Percentiles rank a stretch among this genome's conserved stretches.
Evolutionary conservation across 108 stramenopile genomes (phyloP).

Genomic region (Cylindrotheca fusiformis): DNA sequence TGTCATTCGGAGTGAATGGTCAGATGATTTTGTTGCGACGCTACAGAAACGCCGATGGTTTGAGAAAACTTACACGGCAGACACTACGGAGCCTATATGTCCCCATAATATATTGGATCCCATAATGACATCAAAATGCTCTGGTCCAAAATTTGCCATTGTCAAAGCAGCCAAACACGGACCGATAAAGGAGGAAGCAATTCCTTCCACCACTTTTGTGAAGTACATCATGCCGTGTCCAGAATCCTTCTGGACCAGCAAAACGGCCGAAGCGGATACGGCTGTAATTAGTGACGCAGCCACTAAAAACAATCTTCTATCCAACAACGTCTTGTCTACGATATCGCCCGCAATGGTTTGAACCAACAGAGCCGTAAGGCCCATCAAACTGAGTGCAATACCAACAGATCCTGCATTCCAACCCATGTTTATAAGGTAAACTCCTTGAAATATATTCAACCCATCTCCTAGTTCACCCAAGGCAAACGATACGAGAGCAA

Average conservation of each 20-base stretch:
- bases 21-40: not conserved
- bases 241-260: constrained; percentile 64
- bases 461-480: constrained; percentile 84
- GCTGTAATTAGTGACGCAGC: constrained; percentile 68
- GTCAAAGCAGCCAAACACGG: constrained; percentile 82
- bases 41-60: not conserved
- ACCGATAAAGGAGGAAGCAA: constrained; percentile 77
- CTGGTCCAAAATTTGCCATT: constrained; percentile 77
- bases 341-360: constrained; percentile 85
- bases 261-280: constrained; percentile 74
- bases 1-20: not conserved
- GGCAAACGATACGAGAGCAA: constrained; percentile 75
- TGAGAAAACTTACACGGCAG: constrained; percentile 39
- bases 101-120: constrained; percentile 83
- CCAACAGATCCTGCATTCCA: constrained; percentile 87
- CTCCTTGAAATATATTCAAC: constrained; percentile 78
- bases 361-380: constrained; percentile 72
- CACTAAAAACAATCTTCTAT: constrained; percentile 66
- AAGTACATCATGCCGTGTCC: constrained; percentile 72
- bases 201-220: constrained; percentile 79
- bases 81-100: constrained; percentile 68
- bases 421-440: constrained; percentile 79
- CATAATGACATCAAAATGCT: constrained; percentile 82
- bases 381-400: constrained; percentile 75
- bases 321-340: constrained; percentile 70